Conservation (phyloP, 805 yeast genomes). For the Metschnikowia kunwiensis region DNA sequence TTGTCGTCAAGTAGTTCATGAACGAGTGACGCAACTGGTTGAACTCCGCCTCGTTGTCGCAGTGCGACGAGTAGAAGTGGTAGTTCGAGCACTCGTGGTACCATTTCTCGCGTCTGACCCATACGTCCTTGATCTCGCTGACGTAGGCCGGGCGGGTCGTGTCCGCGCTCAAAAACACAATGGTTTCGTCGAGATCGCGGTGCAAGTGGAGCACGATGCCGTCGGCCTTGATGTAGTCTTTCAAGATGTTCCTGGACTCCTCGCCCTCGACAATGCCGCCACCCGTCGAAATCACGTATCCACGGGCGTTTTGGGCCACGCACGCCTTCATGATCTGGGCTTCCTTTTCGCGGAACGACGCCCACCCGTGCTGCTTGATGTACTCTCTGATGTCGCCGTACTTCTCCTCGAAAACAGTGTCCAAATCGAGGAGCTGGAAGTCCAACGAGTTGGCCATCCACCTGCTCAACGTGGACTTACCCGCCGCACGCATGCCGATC, state of each 20-base stretch:
- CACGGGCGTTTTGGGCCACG: slow-evolving; percentile 38
- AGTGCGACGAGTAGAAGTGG: slow-evolving; percentile 73
- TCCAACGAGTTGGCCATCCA: slow-evolving; percentile 74
- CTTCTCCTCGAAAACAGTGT: slow-evolving; percentile 60
- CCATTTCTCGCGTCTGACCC: slow-evolving; percentile 77
- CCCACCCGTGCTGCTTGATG: slow-evolving; percentile 77
- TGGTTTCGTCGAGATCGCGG: slow-evolving; percentile 78
- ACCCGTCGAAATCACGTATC: slow-evolving; percentile 84
- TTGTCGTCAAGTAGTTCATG: slow-evolving; percentile 51
- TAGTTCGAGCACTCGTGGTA: slow-evolving; percentile 78
- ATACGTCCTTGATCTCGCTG: slow-evolving; percentile 77
- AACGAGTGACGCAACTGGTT: slow-evolving; percentile 57
- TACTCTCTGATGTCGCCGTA: slow-evolving; percentile 55
- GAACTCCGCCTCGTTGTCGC: slow-evolving; percentile 54
- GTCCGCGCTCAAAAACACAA: slow-evolving; percentile 70
- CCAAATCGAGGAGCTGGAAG: slow-evolving; percentile 72
- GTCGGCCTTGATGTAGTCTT: slow-evolving; percentile 49
- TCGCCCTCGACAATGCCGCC: slow-evolving; percentile 90
- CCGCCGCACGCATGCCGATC: slow-evolving; percentile 98
- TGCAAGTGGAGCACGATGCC: slow-evolving; percentile 90
- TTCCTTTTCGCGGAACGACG: slow-evolving; percentile 73
- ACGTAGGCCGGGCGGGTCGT: slow-evolving; percentile 83
- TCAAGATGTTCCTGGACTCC: slow-evolving; percentile 61
- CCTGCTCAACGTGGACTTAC: slow-evolving; percentile 81
- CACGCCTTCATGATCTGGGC: slow-evolving; percentile 50